phyloP scores from a whole-genome alignment of 2,329 filamentous ascomycete genomes.

The Colletotrichum australisinense region DNA sequence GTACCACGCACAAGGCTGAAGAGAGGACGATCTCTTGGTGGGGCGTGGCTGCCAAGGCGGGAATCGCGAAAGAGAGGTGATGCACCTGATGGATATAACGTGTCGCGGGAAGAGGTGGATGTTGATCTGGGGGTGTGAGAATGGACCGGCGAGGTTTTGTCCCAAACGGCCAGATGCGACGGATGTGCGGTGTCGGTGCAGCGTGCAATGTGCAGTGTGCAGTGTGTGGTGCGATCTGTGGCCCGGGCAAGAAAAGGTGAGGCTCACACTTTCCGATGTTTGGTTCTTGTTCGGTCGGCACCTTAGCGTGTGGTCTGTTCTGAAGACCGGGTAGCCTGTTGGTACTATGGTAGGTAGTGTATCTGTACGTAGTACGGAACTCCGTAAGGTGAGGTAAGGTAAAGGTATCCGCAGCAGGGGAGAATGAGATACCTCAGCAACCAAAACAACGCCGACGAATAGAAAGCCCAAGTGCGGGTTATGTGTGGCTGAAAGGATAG shows the following conservation, averaged over 20 bases:
- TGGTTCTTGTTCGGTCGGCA: constrained; percentile 14
- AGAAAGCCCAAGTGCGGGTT: not conserved
- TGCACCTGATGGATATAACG: not conserved
- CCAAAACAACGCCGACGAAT: constrained; percentile 1
- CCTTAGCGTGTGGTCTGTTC: constrained; percentile 7
- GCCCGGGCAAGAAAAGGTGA: constrained; percentile 15
- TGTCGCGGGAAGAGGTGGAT: not conserved
- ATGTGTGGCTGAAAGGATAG: constrained; percentile 25
- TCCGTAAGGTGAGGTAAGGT: not conserved
- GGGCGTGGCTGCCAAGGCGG: constrained; percentile 32
- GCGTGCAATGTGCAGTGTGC: not conserved
- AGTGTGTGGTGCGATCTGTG: constrained; percentile 9
- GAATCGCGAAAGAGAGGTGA: constrained; percentile 1
- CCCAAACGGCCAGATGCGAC: constrained; percentile 8
- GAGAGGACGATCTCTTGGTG: constrained; percentile 26
- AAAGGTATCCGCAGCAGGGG: not conserved
- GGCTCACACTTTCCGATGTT: constrained; percentile 26
- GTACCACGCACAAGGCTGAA: constrained; percentile 32
- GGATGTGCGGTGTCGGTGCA: not conserved
- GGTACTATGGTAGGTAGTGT: too few relatives aligned
- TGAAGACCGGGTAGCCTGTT: not conserved
- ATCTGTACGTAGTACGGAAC: too few relatives aligned
- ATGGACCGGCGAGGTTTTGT: not conserved
- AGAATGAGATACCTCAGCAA: constrained; percentile 1
- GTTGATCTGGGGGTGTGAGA: not conserved